These are phyloP conservation scores for Pelargonium nanum DNA, from an alignment of 345 rosid genomes.

Conservation along the genomic window DNA sequence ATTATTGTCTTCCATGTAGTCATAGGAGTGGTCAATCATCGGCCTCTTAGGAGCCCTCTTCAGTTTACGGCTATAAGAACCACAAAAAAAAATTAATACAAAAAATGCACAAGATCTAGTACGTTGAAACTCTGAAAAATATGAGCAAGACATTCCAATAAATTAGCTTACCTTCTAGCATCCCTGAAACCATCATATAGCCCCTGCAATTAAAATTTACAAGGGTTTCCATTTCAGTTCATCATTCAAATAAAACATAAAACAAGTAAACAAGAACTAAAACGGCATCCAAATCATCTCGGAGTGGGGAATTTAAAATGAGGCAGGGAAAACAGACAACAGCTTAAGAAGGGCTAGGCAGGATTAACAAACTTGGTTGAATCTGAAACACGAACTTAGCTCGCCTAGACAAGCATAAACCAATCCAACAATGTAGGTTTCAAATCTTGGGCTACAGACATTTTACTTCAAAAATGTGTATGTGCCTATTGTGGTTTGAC, in stretches of 20 bases:
- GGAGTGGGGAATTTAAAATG: neutral
- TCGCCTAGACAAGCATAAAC: neutral
- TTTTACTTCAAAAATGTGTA: neutral
- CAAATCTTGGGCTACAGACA: neutral
- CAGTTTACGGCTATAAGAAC: neutral
- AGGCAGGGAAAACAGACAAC: neutral
- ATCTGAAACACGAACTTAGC: neutral
- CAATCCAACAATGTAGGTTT: neutral
- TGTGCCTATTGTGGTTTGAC: neutral
- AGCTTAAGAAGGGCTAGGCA: no score
- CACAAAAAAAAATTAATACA: neutral
- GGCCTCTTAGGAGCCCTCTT: conserved; percentile 17
- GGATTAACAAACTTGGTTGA: neutral
- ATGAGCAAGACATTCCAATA: neutral
- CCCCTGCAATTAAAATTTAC: neutral
- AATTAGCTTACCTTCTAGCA: neutral
- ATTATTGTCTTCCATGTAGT: conserved; percentile 15
- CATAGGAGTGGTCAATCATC: conserved; percentile 8
- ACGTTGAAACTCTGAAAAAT: neutral
- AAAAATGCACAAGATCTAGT: neutral
- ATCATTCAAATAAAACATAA: neutral
- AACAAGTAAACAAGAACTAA: neutral
- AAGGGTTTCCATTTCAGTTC: neutral
- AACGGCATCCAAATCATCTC: neutral
- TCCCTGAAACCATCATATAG: neutral